phyloP scores from a whole-genome alignment of 768 basidiomycete genomes.

The Cystoderma amianthinum region DNA sequence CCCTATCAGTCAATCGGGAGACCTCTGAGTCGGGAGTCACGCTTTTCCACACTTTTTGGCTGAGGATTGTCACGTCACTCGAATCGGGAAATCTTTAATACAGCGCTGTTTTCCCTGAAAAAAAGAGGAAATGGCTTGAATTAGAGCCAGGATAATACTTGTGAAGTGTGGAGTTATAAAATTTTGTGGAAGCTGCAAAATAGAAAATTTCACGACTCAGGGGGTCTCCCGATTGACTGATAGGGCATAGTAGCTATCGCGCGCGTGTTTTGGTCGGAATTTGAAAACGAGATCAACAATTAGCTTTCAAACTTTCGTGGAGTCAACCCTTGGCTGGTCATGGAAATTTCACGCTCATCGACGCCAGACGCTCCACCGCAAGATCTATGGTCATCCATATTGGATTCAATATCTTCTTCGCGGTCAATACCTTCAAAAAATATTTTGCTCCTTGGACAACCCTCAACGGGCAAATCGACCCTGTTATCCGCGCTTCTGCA shows the following conservation, averaged over 20 bases:
- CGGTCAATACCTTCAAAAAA: constrained; percentile 84
- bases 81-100: too few species aligned
- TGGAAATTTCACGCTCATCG: constrained; percentile 51
- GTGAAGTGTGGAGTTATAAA: too few species aligned
- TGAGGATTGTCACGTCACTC: too few species aligned
- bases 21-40: too few species aligned
- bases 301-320: not conserved
- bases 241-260: not conserved
- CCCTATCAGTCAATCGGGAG: too few species aligned
- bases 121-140: too few species aligned
- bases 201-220: too few species aligned
- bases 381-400: constrained; percentile 90
- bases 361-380: constrained; percentile 69
- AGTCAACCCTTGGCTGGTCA: constrained; percentile 7
- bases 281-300: constrained; percentile 5
- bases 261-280: constrained; percentile 10
- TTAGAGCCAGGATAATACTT: too few species aligned
- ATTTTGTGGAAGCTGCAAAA: too few species aligned
- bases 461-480: constrained; percentile 72
- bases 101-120: too few species aligned
- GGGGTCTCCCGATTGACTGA: too few species aligned
- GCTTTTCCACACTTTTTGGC: too few species aligned
- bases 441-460: constrained; percentile 76
- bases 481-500: constrained; percentile 67
- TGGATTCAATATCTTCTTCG: constrained; percentile 79